phyloP scores from a whole-genome alignment of 73 alveolate genomes.

The Uronychia binucleata region DNA sequence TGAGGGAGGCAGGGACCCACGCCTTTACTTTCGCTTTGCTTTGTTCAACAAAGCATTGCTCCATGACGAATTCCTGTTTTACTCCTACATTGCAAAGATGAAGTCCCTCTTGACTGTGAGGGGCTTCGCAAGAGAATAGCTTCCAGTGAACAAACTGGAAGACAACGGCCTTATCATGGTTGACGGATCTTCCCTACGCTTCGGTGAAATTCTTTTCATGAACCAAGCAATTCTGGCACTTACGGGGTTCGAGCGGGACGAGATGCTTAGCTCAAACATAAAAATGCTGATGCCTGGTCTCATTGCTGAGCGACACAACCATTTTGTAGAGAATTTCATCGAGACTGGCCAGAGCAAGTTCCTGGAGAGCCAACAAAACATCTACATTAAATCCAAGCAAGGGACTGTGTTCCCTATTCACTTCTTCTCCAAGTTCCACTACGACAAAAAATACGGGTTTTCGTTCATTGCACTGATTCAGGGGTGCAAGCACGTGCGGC shows the following conservation, averaged over 20 bases:
- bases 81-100: background rate
- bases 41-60: background rate
- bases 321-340: conserved; percentile 10
- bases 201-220: background rate
- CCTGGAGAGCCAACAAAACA: conserved; percentile 18
- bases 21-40: background rate
- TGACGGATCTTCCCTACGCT: background rate
- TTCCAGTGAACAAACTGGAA: background rate
- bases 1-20: background rate
- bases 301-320: conserved; percentile 23
- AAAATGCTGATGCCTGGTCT: conserved; percentile 21
- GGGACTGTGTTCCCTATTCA: conserved; percentile 17
- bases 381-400: conserved; percentile 10
- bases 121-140: background rate
- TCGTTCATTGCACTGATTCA: conserved; percentile 20
- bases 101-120: background rate
- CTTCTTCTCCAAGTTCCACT: conserved; percentile 9
- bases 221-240: background rate
- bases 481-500: background rate
- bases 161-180: background rate
- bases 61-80: background rate
- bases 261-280: background rate
- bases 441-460: conserved; percentile 24
- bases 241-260: background rate
- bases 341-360: conserved; percentile 18